These are phyloP conservation scores for Chamaenerion angustifolium DNA, from an alignment of 345 rosid species.

Conservation along the genomic window DNA sequence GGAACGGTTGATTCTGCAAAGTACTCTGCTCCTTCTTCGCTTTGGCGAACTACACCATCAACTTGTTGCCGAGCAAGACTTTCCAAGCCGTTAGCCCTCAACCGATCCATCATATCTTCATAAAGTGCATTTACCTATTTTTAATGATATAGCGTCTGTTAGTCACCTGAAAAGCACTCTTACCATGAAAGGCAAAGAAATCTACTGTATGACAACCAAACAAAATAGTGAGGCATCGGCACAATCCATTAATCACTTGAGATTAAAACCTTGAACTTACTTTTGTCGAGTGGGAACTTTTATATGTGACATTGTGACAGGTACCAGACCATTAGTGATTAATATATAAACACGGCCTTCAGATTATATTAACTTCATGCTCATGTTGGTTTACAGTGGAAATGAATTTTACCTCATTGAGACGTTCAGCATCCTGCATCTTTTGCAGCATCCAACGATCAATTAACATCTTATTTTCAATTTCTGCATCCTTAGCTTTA, in stretches of 20 bases:
- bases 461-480: conserved; percentile 76
- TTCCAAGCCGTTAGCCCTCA: conserved; percentile 82
- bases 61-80: conserved; percentile 83
- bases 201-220: neutral
- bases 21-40: conserved; percentile 84
- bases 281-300: too few species aligned
- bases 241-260: too few species aligned
- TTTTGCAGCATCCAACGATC: conserved; percentile 98
- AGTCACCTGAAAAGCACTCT: conserved; percentile 2
- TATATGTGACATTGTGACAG: too few species aligned
- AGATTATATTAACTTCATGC: neutral
- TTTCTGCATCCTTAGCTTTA: conserved; percentile 66
- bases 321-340: too few species aligned
- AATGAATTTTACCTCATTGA: conserved; percentile 58
- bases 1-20: conserved; percentile 64
- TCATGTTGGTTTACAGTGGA: neutral
- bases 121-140: conserved; percentile 71
- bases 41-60: conserved; percentile 84
- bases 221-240: neutral
- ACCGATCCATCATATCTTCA: conserved; percentile 78
- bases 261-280: too few species aligned
- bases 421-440: conserved; percentile 95
- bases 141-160: conserved; percentile 5
- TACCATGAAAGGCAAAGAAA: neutral
- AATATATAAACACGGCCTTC: neutral